Conservation (phyloP, 208 protist species). For the Trichomonas gallinae region DNA sequence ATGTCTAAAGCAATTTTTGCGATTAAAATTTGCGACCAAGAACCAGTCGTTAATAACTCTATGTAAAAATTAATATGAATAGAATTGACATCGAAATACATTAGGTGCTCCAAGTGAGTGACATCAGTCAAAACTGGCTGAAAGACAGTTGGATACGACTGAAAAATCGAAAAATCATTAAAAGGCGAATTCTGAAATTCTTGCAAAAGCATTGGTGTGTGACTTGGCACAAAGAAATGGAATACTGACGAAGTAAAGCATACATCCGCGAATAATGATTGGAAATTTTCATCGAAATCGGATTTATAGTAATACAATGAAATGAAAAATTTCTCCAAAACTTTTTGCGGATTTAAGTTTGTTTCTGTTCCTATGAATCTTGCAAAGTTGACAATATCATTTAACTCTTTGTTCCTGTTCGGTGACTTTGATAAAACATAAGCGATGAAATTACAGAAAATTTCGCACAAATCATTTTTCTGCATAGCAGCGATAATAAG, state of each 20-base stretch:
- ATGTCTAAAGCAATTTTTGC: not conserved
- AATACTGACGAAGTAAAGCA: not conserved
- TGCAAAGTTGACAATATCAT: not conserved
- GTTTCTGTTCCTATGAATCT: not conserved
- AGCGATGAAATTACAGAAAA: not conserved
- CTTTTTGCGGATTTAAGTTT: not conserved
- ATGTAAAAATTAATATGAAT: not conserved
- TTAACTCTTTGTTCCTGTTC: not conserved
- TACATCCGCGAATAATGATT: not conserved
- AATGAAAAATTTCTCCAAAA: not conserved
- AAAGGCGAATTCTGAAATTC: not conserved
- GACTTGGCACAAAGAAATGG: not conserved
- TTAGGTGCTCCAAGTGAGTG: not conserved
- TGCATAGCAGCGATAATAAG: not conserved
- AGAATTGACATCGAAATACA: not conserved
- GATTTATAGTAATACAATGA: not conserved
- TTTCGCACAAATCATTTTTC: not conserved
- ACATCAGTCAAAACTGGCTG: not conserved
- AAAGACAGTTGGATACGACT: not conserved
- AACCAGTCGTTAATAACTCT: not conserved
- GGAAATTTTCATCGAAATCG: not conserved
- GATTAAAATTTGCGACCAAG: not conserved
- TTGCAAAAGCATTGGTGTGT: not conserved
- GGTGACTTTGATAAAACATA: not conserved
- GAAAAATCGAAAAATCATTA: not conserved